Base-by-base conservation (phyloP, 352 stramenopile species). In the Stramenopiles sp. region DNA sequence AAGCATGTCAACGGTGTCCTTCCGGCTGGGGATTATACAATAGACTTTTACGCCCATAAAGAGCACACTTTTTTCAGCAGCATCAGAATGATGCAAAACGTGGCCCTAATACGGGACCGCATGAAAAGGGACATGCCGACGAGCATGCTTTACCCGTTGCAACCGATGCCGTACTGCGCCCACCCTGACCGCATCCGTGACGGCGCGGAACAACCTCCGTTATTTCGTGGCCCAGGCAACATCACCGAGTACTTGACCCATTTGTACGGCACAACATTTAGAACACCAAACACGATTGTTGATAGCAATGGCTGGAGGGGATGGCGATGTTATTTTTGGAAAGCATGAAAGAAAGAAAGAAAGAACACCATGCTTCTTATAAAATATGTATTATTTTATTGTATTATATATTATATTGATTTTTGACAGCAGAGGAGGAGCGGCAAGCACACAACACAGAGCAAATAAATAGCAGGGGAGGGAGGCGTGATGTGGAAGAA, bases 21-120 rank as follows among this genome's bases (percentile, higher is more conserved):
- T 6, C 53, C 53, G 35, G 53, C 53, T 6, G 53, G 53, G 6
- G 53, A 71, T 35, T 71, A 71, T 6, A 6, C 2, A 35, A 71
- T 71, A 2, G 53, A 71, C 12, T 71, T 71, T 71, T 71, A 71
- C 35, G 53, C 53, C 33, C 53, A 71, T 71, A 71, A 2, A 2
- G 6, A 6, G 12, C 33, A 71, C 33, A 71, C 53, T 4, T 71
- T 35, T 33, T 71, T 31, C 31, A 6, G 6, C 2, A 71, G 35
- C 4, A 71, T 71, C 6, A 71, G 1, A 71, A 71, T 71, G 53
- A 33, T 71, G 6, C 53, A 71, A 6, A 71, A 71, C 35, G 35
- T 6, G 6, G 53, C 2, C 6, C 35, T 71, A 35, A 33, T 71
- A 2, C 53, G 53, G 12, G 53, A 71, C 12, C 53, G 53, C 2